Evolutionary conservation across 106 monocot genomes (phyloP).

Genomic region (Posidonia australis): DNA sequence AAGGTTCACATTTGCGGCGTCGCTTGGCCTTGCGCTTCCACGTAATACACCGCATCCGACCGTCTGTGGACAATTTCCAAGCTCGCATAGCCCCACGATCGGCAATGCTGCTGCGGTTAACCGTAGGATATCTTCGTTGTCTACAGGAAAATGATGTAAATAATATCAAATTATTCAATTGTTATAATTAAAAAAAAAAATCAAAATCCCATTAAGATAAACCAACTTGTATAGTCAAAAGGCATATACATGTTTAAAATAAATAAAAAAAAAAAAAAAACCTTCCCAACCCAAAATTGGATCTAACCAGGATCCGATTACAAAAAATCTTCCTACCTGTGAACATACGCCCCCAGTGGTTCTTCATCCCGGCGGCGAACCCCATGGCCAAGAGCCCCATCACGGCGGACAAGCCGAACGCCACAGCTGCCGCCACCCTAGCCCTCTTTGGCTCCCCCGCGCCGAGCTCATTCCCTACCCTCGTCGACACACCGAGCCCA

Average conservation of each 20-base stretch:
- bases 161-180: too few species aligned
- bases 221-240: too few species aligned
- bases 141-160: not conserved
- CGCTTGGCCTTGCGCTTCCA: conserved; percentile 21
- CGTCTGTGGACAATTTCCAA: conserved; percentile 29
- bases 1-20: conserved; percentile 18
- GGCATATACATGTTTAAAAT: too few species aligned
- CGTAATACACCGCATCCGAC: conserved; percentile 25
- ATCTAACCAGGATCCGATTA: too few species aligned
- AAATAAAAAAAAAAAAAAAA: too few species aligned
- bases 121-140: conserved; percentile 17
- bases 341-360: conserved; percentile 18
- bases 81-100: conserved; percentile 26
- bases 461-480: conserved; percentile 25
- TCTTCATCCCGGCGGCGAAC: conserved; percentile 21
- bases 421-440: conserved; percentile 4
- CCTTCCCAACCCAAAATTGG: too few species aligned
- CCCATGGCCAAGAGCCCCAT: conserved; percentile 12
- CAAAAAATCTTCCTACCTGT: not conserved
- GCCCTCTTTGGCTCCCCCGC: conserved; percentile 12
- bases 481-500: conserved; percentile 19
- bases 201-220: too few species aligned
- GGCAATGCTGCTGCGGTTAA: conserved; percentile 17
- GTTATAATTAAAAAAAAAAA: too few species aligned
- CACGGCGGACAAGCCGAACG: conserved; percentile 7